phyloP scores from a whole-genome alignment of 78 protist genomes.

The Dictyostelium intermedium region DNA sequence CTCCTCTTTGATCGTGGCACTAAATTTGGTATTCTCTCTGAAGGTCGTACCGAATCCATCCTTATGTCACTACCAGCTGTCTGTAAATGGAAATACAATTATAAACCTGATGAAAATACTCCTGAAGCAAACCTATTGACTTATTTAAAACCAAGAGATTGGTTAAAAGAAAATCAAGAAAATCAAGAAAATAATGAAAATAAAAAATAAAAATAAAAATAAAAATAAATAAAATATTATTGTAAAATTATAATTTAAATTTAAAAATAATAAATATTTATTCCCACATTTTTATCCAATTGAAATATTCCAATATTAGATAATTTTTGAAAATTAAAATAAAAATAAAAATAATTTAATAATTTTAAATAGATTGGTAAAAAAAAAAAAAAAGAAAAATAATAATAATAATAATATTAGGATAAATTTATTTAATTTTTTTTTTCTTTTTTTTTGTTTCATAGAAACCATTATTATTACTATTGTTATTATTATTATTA shows the following conservation, averaged over 20 bases:
- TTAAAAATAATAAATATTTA: neutral
- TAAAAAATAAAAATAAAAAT: neutral
- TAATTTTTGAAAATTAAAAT: too few species aligned
- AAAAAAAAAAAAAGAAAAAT: too few species aligned
- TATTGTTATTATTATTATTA: too few species aligned
- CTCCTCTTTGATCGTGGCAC: slow-evolving; percentile 86
- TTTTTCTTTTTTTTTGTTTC: too few species aligned
- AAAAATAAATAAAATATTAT: neutral
- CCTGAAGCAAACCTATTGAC: slow-evolving; percentile 47
- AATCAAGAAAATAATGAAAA: neutral
- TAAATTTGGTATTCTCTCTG: slow-evolving; percentile 81
- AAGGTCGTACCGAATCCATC: slow-evolving; percentile 86
- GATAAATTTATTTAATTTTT: too few species aligned
- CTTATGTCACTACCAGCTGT: slow-evolving; percentile 86
- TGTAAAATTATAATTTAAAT: neutral
- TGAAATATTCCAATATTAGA: too few species aligned
- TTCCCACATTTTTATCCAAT: neutral
- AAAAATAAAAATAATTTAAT: too few species aligned
- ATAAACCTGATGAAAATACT: slow-evolving; percentile 51
- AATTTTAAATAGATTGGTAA: too few species aligned
- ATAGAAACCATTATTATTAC: too few species aligned
- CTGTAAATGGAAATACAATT: slow-evolving; percentile 79
- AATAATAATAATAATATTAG: too few species aligned
- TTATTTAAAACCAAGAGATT: slow-evolving; percentile 15
- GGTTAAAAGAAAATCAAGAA: neutral